These are phyloP conservation scores for Termitomyces sp. DNA, from an alignment of 768 basidiomycete species.

Conservation along the genomic window DNA sequence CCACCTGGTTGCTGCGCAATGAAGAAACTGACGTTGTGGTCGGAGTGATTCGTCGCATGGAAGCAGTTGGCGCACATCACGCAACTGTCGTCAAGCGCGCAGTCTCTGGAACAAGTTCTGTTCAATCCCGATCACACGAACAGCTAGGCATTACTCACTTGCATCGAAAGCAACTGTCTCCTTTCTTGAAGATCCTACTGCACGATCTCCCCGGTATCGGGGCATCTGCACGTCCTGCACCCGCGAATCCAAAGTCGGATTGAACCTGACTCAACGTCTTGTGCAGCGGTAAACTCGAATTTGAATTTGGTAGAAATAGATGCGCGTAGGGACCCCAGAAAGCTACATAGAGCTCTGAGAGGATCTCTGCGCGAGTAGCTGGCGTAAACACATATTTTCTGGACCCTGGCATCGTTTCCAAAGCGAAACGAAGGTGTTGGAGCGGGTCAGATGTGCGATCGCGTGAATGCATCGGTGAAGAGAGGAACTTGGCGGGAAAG, in stretches of 20 bases:
- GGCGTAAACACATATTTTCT: slow-evolving; percentile 75
- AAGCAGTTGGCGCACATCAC: slow-evolving; percentile 91
- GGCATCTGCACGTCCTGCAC: slow-evolving; percentile 57
- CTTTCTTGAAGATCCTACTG: slow-evolving; percentile 83
- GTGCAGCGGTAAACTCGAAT: slow-evolving; percentile 58
- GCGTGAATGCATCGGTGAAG: slow-evolving; percentile 48
- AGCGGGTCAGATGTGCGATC: slow-evolving; percentile 60
- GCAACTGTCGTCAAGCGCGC: slow-evolving; percentile 84
- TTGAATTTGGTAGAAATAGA: slow-evolving; percentile 67
- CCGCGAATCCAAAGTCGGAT: slow-evolving; percentile 47
- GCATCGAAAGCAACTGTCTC: slow-evolving; percentile 92
- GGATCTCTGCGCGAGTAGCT: slow-evolving; percentile 72
- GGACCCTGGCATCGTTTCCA: slow-evolving; percentile 80
- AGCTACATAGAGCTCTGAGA: slow-evolving; percentile 76
- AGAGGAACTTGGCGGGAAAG: slow-evolving; percentile 47
- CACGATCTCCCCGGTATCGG: slow-evolving; percentile 71
- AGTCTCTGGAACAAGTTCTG: slow-evolving; percentile 57
- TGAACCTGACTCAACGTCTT: slow-evolving; percentile 71
- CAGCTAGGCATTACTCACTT: slow-evolving; percentile 54
- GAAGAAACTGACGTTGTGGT: slow-evolving; percentile 92
- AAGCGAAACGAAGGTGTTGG: slow-evolving; percentile 67
- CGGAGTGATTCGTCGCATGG: slow-evolving; percentile 78
- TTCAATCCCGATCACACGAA: background rate
- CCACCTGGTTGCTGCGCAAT: slow-evolving; percentile 89
- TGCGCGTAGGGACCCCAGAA: slow-evolving; percentile 78